Evolutionary conservation across 1,139 yeast genomes (phyloP), one percentile per base, ranked within the genome.

Genomic region (Kodamaea ohmeri): DNA sequence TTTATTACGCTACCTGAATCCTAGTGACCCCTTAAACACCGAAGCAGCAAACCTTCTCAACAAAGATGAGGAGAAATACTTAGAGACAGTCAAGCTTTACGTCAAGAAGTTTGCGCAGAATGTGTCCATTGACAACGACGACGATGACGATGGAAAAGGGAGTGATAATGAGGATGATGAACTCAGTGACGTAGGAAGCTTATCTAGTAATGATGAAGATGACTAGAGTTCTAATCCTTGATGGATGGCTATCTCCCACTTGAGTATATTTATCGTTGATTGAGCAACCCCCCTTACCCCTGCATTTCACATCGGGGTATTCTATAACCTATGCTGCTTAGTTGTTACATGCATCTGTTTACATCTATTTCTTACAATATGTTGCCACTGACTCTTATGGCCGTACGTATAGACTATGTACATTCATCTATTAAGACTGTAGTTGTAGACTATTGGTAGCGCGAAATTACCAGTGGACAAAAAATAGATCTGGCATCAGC

Each of bases 11-110:
- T 92, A 92, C 55, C 97, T 97, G 18, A 92, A 92, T 54, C 94
- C 97, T 1, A 73, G 92, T 22, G 98, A 92, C 58, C 98, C 98
- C 1, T 71, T 92, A 46, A 92, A 92, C 55, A 83, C 92, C 18
- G 95, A 87, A 49, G 98, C 98, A 0, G 88, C 96, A 5, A 79
- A 85, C 19, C 64, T 92, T 45, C 79, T 88, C 69, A 71, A 84
- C 47, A 76, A 83, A 47, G 89, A 88, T 50, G 84, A 80, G 45
- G 65, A 71, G 30, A 65, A 74, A 40, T 92, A 90, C 57, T 78
- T 76, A 41, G 78, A 72, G 40, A 82, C 78, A 48, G 95, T 92
- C 12, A 78, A 75, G 52, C 74, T 75, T 30, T 87, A 88, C 54
- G 95, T 90, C 21, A 67, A 69, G 52, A 77, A 74, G 54, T 89